Evolutionary conservation across 805 yeast genomes (phyloP).

Genomic region (Hanseniaspora meyeri): DNA sequence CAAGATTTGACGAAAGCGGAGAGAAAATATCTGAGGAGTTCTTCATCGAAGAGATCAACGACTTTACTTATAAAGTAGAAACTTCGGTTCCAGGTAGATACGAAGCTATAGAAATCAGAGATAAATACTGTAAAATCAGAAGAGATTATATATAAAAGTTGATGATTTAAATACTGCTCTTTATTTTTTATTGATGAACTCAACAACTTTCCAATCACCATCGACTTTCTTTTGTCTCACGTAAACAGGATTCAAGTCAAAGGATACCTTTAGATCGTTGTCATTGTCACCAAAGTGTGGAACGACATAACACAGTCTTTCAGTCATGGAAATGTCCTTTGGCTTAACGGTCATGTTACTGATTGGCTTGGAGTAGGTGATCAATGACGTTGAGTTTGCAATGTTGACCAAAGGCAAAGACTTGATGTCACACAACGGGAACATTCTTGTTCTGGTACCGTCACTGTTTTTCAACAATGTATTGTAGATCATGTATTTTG

Average conservation of each 20-base stretch:
- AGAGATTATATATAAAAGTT: conserved; percentile 21
- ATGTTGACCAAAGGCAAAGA: conserved; percentile 69
- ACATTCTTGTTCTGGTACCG: conserved; percentile 45
- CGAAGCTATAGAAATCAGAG: conserved; percentile 82
- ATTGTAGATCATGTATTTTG: conserved; percentile 64
- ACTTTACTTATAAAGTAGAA: conserved; percentile 52
- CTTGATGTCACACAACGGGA: conserved; percentile 60
- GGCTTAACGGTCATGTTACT: conserved; percentile 79
- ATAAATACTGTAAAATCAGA: conserved; percentile 57
- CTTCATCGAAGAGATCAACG: conserved; percentile 49
- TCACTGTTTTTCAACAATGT: conserved; percentile 47
- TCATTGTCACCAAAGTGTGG: conserved; percentile 86
- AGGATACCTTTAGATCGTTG: conserved; percentile 65
- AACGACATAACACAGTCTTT: conserved; percentile 77
- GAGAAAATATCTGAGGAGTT: conserved; percentile 51
- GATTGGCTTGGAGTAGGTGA: conserved; percentile 81
- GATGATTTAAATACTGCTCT: background rate
- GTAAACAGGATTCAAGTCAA: conserved; percentile 78
- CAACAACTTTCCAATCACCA: conserved; percentile 52
- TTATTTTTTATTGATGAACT: conserved; percentile 24
- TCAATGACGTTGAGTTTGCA: conserved; percentile 55
- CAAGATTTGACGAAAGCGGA: conserved; percentile 42
- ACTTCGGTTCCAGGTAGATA: conserved; percentile 87
- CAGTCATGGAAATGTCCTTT: conserved; percentile 47
- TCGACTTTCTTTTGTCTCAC: conserved; percentile 55